A percentile compares a stretch with the other conserved stretches of the same genome.
Conservation (phyloP, 139 green algal species). For the Protoeuglena noctilucae region DNA sequence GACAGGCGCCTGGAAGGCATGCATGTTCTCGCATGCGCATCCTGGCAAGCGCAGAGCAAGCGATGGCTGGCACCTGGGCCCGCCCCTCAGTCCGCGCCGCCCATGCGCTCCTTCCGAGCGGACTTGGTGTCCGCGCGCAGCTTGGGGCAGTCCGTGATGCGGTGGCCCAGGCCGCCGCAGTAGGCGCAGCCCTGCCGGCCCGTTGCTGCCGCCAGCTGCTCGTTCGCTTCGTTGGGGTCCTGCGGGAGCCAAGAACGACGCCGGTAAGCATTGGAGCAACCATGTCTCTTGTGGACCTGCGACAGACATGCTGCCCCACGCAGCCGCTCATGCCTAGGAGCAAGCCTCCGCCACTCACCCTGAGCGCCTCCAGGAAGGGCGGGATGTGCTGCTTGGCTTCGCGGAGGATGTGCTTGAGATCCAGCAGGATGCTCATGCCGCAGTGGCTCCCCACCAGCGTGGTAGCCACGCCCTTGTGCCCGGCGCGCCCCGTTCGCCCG, state of each 20-base stretch:
- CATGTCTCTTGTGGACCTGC: too few species aligned
- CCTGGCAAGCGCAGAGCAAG: too few species aligned
- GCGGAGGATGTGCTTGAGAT: constrained; percentile 94
- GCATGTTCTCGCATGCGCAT: too few species aligned
- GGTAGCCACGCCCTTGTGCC: constrained; percentile 93
- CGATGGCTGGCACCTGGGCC: too few species aligned
- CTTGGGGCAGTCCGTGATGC: constrained; percentile 92
- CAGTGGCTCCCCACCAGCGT: constrained; percentile 92
- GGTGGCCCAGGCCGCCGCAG: constrained; percentile 91
- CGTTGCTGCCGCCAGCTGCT: constrained; percentile 46
- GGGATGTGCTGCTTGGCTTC: constrained; percentile 92
- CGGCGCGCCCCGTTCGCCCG: constrained; percentile 60
- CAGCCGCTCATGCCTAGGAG: too few species aligned
- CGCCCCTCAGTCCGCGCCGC: too few species aligned
- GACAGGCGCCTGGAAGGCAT: too few species aligned
- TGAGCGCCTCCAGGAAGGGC: constrained; percentile 47
- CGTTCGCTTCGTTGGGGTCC: constrained; percentile 69
- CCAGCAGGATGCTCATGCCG: constrained; percentile 80
- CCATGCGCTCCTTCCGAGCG: constrained; percentile 35
- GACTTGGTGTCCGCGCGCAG: constrained; percentile 49
- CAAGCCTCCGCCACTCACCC: too few species aligned
- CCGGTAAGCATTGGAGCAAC: too few species aligned
- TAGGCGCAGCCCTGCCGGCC: constrained; percentile 80
- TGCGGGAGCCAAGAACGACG: constrained; percentile 49
- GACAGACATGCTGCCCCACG: too few species aligned